A percentile compares a stretch with the other conserved stretches of the same genome.
Evolutionary conservation across 2,329 filamentous ascomycete species (phyloP).

Genomic region (Eutypella sp.): DNA sequence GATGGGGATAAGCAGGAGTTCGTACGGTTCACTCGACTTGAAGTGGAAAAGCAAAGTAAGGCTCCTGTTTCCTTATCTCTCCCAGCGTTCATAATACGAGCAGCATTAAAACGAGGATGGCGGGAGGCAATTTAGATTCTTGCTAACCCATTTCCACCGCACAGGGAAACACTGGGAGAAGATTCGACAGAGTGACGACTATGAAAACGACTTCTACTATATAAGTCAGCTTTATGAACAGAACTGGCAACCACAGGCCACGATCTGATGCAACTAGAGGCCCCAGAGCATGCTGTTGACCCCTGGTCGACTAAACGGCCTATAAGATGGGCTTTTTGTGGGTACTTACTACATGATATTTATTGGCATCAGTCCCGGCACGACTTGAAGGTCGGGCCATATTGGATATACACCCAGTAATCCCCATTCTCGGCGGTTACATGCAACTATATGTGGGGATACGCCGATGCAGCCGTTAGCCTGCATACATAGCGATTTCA

Average conservation of each 20-base stretch:
- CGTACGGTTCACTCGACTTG: conserved; percentile 41
- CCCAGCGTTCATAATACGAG: conserved; percentile 3
- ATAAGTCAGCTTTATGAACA: conserved; percentile 55
- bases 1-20: conserved; percentile 43
- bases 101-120: not conserved
- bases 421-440: too few relatives aligned
- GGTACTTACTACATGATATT: not conserved
- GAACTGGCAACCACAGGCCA: conserved; percentile 45
- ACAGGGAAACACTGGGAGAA: conserved; percentile 41
- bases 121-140: not conserved
- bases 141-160: conserved; percentile 13
- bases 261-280: conserved; percentile 28
- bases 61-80: not conserved
- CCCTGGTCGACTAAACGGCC: not conserved
- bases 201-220: conserved; percentile 55
- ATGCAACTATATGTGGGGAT: not conserved
- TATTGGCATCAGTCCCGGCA: too few relatives aligned
- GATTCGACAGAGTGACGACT: conserved; percentile 37
- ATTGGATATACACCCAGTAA: too few relatives aligned
- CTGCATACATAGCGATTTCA: too few relatives aligned
- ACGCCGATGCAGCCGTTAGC: not conserved
- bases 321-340: not conserved
- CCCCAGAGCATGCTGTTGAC: conserved; percentile 17
- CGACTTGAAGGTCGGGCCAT: too few relatives aligned
- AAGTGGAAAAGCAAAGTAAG: conserved; percentile 41